Percentiles rank a stretch among this genome's conserved stretches.
These are phyloP conservation scores for Graphilbum ipis-grandicollis DNA, from an alignment of 2,329 filamentous ascomycete genomes.

Conservation along the genomic window DNA sequence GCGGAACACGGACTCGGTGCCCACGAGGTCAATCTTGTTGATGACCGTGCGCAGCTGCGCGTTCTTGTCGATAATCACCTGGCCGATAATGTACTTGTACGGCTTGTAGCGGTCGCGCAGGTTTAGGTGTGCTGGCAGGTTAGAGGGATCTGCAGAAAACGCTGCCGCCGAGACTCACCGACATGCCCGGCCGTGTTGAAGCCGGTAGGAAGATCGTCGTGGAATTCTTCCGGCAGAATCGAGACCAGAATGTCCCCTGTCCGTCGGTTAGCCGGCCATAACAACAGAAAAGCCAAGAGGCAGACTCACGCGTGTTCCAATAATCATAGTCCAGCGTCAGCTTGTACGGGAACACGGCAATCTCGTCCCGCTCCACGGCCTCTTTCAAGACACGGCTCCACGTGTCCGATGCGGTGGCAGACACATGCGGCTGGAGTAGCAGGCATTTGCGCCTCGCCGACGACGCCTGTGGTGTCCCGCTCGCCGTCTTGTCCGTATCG, in stretches of 20 bases:
- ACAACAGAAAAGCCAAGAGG: too few species aligned
- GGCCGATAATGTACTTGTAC: conserved; percentile 72
- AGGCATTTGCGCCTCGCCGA: too few species aligned
- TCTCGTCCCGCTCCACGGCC: conserved; percentile 47
- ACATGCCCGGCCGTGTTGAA: conserved; percentile 86
- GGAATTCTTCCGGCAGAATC: conserved; percentile 62
- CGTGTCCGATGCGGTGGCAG: conserved; percentile 38
- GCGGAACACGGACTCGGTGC: conserved; percentile 67
- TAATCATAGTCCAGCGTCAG: conserved; percentile 66
- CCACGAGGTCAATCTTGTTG: conserved; percentile 86
- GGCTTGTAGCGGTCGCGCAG: conserved; percentile 67
- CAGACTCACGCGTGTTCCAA: conserved; percentile 58
- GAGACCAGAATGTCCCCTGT: conserved; percentile 66
- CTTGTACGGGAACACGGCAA: conserved; percentile 59
- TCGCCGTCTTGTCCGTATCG: conserved; percentile 10
- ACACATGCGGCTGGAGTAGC: conserved; percentile 37
- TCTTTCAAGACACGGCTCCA: conserved; percentile 58
- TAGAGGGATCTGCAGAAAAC: too few species aligned
- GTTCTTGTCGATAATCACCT: conserved; percentile 85
- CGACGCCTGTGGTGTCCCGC: conserved; percentile 10
- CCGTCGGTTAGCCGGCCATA: neutral
- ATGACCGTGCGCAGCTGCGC: conserved; percentile 70
- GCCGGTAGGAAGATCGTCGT: conserved; percentile 66
- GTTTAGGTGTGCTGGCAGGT: conserved; percentile 63
- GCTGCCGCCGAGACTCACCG: conserved; percentile 27